These are phyloP conservation scores for Hymenoscyphus albidus DNA, from an alignment of 2,329 filamentous ascomycete species.

Conservation along the genomic window DNA sequence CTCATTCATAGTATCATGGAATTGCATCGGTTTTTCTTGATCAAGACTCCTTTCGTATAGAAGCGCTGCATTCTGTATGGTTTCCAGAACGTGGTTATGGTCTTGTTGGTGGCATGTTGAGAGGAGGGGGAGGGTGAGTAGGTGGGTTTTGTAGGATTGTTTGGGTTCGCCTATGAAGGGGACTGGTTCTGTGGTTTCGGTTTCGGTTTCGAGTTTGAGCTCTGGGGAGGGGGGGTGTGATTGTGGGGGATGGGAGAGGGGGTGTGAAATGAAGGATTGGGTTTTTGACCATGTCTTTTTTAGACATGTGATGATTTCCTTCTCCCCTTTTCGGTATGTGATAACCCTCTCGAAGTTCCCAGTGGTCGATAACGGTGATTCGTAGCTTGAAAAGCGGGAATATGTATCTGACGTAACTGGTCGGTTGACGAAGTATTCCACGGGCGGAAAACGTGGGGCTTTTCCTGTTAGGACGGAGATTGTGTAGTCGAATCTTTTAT, in stretches of 20 bases:
- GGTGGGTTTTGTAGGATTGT: slow-evolving; percentile 12
- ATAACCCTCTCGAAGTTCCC: background rate
- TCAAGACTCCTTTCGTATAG: background rate
- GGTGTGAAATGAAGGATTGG: background rate
- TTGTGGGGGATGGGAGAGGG: background rate
- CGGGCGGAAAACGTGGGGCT: slow-evolving; percentile 15
- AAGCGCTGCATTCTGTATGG: background rate
- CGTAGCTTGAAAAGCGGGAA: background rate
- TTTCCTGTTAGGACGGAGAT: slow-evolving; percentile 18
- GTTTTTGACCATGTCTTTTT: background rate
- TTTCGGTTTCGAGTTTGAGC: background rate
- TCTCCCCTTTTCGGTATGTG: background rate
- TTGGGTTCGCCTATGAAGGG: slow-evolving; percentile 11
- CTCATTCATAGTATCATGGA: background rate
- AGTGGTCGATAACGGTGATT: background rate
- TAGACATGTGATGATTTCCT: background rate
- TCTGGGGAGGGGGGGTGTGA: too few species aligned
- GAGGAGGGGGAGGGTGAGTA: slow-evolving; percentile 16
- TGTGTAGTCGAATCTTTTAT: slow-evolving; percentile 18
- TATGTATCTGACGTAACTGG: slow-evolving; percentile 3
- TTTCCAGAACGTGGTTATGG: slow-evolving; percentile 7
- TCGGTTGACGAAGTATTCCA: slow-evolving; percentile 11
- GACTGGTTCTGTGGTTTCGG: slow-evolving; percentile 2
- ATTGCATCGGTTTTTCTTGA: background rate
- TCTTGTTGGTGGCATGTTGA: slow-evolving; percentile 13